phyloP scores from a whole-genome alignment of 352 stramenopile genomes.

The Pythium biforme region DNA sequence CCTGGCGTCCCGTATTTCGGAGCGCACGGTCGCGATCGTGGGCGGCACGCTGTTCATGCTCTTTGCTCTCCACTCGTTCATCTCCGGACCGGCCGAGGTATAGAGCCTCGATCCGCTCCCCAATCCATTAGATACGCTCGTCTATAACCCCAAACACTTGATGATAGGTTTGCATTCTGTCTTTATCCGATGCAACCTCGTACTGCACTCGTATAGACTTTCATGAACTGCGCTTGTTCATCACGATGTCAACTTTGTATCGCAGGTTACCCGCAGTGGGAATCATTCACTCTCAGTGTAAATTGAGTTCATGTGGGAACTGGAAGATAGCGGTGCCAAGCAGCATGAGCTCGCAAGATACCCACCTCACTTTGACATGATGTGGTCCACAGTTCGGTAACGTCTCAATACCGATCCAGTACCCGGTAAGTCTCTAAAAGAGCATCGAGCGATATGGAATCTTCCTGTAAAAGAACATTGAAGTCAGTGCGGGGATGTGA shows the following conservation, averaged over 20 bases:
- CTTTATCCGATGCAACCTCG: too few relatives aligned
- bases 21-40: conserved; percentile 96
- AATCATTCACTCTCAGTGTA: too few relatives aligned
- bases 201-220: too few relatives aligned
- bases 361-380: background rate
- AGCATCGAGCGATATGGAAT: background rate
- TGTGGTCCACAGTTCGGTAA: background rate
- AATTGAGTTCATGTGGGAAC: too few relatives aligned
- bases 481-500: conserved; percentile 11
- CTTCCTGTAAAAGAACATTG: conserved; percentile 25
- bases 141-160: background rate
- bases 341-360: too few relatives aligned
- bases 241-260: too few relatives aligned
- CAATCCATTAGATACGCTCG: conserved; percentile 1
- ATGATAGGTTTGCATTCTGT: conserved; percentile 1
- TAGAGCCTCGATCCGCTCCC: background rate
- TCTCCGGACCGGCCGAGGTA: conserved; percentile 68
- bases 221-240: too few relatives aligned
- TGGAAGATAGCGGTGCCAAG: too few relatives aligned
- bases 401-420: background rate
- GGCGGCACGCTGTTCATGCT: conserved; percentile 96
- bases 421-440: background rate
- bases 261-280: too few relatives aligned
- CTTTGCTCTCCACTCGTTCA: conserved; percentile 96
- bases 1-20: conserved; percentile 96